Conservation (phyloP, 83 land plant genomes). For the Isoetes engelmannii region DNA sequence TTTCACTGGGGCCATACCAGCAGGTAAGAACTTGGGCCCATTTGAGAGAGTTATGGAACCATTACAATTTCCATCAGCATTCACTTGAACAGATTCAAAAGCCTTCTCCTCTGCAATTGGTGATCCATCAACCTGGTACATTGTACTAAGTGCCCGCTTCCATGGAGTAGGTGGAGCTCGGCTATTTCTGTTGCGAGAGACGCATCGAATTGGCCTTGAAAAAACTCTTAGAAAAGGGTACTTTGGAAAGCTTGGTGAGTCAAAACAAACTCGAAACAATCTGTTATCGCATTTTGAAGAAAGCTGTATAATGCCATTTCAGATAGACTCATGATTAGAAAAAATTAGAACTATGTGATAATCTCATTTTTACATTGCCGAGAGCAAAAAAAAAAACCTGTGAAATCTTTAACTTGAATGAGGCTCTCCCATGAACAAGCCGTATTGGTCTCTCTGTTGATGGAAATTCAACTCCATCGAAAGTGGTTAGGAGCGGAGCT, state of each 20-base stretch:
- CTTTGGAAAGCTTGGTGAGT: conserved; percentile 33
- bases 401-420: conserved; percentile 86
- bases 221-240: conserved; percentile 67
- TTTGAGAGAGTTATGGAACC: conserved; percentile 5
- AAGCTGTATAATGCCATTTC: conserved; percentile 45
- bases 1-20: too few relatives aligned
- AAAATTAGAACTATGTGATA: not conserved
- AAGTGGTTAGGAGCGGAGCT: conserved; percentile 70
- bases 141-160: conserved; percentile 32
- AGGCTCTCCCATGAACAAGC: conserved; percentile 73
- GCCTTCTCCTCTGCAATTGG: conserved; percentile 20
- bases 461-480: conserved; percentile 76
- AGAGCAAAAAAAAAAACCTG: conserved; percentile 40
- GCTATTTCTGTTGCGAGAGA: conserved; percentile 57
- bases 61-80: conserved; percentile 16
- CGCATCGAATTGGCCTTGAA: conserved; percentile 73
- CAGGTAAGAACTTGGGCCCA: too few relatives aligned
- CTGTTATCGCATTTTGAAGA: conserved; percentile 86
- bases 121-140: conserved; percentile 30
- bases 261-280: conserved; percentile 68
- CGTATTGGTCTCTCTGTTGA: conserved; percentile 59
- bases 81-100: conserved; percentile 23
- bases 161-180: conserved; percentile 32
- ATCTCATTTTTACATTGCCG: not conserved
- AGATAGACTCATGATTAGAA: not conserved